A percentile compares a stretch with the other conserved stretches of the same genome.
Conservation (phyloP, 1,284 basidiomycete genomes). For the Acaromyces ingoldii region DNA sequence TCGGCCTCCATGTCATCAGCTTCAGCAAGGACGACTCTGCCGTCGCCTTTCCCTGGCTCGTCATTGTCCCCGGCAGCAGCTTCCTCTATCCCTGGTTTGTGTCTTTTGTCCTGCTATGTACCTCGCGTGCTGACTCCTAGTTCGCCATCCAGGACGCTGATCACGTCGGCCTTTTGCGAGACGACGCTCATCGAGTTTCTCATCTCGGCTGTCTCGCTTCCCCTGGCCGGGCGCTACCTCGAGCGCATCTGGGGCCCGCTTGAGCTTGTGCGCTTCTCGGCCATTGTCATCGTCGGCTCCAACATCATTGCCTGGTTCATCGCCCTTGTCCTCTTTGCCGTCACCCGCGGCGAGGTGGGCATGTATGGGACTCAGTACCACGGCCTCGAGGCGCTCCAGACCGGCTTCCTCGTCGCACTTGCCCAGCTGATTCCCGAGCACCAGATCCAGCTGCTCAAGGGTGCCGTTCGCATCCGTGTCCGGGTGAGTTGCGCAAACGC, state of each 20-base stretch:
- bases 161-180: conserved; percentile 82
- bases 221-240: conserved; percentile 78
- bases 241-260: conserved; percentile 86
- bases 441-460: conserved; percentile 79
- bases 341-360: conserved; percentile 32
- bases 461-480: conserved; percentile 76
- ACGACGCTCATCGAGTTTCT: conserved; percentile 75
- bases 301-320: conserved; percentile 44
- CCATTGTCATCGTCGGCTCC: conserved; percentile 57
- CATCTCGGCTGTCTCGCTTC: conserved; percentile 70
- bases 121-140: neutral
- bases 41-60: conserved; percentile 66
- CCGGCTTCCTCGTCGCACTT: conserved; percentile 85
- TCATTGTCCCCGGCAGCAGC: conserved; percentile 75
- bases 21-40: conserved; percentile 53
- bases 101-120: too few species aligned
- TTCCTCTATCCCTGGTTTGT: conserved; percentile 69
- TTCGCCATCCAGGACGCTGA: conserved; percentile 64
- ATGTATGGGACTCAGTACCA: conserved; percentile 81
- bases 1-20: conserved; percentile 16
- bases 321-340: conserved; percentile 32
- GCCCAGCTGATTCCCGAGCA: conserved; percentile 97
- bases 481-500: conserved; percentile 61
- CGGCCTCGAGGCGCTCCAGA: conserved; percentile 86
- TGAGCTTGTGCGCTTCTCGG: conserved; percentile 81